Base-by-base conservation (phyloP, 2,329 filamentous ascomycete genomes). In the Arthrobotrys iridis region DNA sequence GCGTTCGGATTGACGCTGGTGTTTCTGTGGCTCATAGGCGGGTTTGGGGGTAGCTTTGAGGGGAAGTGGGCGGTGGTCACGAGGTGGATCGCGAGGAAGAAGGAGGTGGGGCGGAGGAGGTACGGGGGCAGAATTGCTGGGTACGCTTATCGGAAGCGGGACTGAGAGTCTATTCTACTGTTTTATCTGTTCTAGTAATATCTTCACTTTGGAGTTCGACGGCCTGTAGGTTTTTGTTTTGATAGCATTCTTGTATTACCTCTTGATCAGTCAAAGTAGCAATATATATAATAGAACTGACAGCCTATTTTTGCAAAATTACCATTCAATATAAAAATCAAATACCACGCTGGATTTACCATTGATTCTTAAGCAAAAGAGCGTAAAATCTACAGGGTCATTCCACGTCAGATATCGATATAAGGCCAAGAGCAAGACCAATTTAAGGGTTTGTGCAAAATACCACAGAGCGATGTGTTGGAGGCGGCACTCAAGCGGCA, bases 11-110 rank as follows among this genome's bases (percentile, higher is more conserved):
- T 76, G 45, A 76, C 72, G 6, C 48, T 76, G 11, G 48, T 70
- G 0, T 76, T 76, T 48, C 64, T 76, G 50, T 70, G 48, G 41
- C 50, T 76, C 26, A 65, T 76, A 5, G 65, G 72, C 1, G 72
- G 72, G 40, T 33, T 76, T 24, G 64, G 65, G 15, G 59, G 60
- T 18, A 70, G 46, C 4, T 68, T 66, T 62, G 72, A 60, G 28
- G 55, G 41, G 40, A 43, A 41, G 43, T 64, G 35, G 65, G 59
- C 33, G 30, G 10, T 70, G 26, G 24, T 76, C 24, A 68, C 33
- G 40, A 59, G 28, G 30, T 55, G 50, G 59, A 28, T 67, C 33
- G n/a, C 26, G n/a, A 60, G 57, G 40, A 46, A 64, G 48, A 64
- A 65, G 41, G 58, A 50, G 48, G 28, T 5, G 22, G 35, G 45